These are phyloP conservation scores for Plenodomus biglobosus DNA, from an alignment of 2,329 filamentous ascomycete species.

Conservation along the genomic window DNA sequence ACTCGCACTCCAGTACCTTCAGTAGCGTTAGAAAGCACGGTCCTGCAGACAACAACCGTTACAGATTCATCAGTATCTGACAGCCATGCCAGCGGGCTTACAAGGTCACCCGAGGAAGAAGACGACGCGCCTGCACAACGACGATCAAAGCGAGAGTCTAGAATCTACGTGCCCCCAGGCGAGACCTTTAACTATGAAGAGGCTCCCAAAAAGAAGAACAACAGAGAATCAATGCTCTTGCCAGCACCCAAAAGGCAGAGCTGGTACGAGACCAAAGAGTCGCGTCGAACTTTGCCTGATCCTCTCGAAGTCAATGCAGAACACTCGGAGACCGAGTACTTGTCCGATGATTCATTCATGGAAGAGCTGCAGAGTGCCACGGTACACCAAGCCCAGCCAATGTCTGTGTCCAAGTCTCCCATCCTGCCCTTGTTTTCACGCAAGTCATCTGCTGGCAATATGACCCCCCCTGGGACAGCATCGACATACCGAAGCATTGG, in stretches of 20 bases:
- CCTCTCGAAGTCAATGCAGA: conserved; percentile 43
- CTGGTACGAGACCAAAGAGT: conserved; percentile 39
- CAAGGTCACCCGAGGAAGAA: conserved; percentile 14
- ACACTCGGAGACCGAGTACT: conserved; percentile 51
- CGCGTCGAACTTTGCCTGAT: conserved; percentile 46
- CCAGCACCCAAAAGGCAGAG: conserved; percentile 26
- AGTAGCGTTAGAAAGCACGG: conserved; percentile 18
- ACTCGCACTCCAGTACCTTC: conserved; percentile 28
- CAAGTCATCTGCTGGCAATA: conserved; percentile 27
- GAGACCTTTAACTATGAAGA: conserved; percentile 18
- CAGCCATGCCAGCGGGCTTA: conserved; percentile 15
- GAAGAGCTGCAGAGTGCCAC: conserved; percentile 82
- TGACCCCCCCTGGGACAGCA: conserved; percentile 33
- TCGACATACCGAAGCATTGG: conserved; percentile 38
- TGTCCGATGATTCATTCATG: conserved; percentile 80
- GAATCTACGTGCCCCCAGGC: conserved; percentile 30
- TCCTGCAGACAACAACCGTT: conserved; percentile 2
- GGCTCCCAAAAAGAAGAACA: conserved; percentile 21
- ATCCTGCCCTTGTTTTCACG: conserved; percentile 63
- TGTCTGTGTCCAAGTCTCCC: conserved; percentile 76
- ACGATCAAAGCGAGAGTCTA: conserved; percentile 38
- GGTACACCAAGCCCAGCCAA: conserved; percentile 78
- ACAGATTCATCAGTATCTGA: conserved; percentile 12
- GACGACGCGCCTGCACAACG: conserved; percentile 19
- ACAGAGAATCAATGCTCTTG: conserved; percentile 34